These are phyloP conservation scores for Calocybe gangraenosa DNA, from an alignment of 768 basidiomycete genomes.

Conservation along the genomic window DNA sequence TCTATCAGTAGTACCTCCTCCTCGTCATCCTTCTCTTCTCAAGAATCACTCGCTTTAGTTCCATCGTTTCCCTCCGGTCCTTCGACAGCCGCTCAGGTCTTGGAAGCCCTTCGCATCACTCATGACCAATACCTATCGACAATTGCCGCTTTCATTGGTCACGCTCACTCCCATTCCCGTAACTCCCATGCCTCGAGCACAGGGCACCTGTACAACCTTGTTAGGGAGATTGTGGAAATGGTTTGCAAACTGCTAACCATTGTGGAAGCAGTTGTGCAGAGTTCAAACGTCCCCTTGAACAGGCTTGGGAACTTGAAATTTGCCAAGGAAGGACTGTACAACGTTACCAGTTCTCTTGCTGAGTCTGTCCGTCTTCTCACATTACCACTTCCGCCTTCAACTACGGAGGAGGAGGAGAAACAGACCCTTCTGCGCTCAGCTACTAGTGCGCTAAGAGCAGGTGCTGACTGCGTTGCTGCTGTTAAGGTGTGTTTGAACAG, in stretches of 20 bases:
- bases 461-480: slow-evolving; percentile 82
- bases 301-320: slow-evolving; percentile 62
- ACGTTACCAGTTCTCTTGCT: slow-evolving; percentile 80
- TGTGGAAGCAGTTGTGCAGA: slow-evolving; percentile 82
- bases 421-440: slow-evolving; percentile 75
- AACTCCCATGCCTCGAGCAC: slow-evolving; percentile 90
- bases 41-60: slow-evolving; percentile 46
- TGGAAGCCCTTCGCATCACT: slow-evolving; percentile 74
- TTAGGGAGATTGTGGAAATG: slow-evolving; percentile 91
- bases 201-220: slow-evolving; percentile 90
- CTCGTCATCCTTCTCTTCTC: slow-evolving; percentile 64
- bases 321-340: slow-evolving; percentile 80
- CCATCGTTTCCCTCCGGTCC: slow-evolving; percentile 72
- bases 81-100: slow-evolving; percentile 60
- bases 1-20: slow-evolving; percentile 75
- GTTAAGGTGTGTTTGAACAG: slow-evolving; percentile 80
- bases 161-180: slow-evolving; percentile 90
- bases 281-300: slow-evolving; percentile 62
- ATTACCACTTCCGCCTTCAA: slow-evolving; percentile 35
- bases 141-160: slow-evolving; percentile 96
- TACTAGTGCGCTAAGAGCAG: slow-evolving; percentile 82
- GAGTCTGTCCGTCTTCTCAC: slow-evolving; percentile 83
- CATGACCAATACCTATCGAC: slow-evolving; percentile 91
- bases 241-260: slow-evolving; percentile 89
- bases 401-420: slow-evolving; percentile 83